These are phyloP conservation scores for Amaranthus palmeri DNA, from an alignment of 148 eudicot genomes.

Conservation along the genomic window DNA sequence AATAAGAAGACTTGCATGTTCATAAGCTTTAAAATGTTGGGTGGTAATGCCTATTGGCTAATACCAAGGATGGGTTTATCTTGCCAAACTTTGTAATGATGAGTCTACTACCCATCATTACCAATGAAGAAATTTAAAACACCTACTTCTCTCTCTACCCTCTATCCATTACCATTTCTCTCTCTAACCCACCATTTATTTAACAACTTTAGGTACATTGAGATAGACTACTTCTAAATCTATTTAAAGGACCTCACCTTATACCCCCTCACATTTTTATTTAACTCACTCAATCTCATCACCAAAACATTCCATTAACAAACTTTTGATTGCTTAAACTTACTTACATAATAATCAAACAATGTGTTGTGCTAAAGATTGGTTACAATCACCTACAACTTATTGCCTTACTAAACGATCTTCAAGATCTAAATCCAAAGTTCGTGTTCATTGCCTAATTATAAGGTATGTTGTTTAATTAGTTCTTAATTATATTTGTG, in stretches of 20 bases:
- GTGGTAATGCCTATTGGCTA: neutral
- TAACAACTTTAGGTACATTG: no score
- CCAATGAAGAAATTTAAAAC: constrained; percentile 35
- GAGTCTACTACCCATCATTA: constrained; percentile 53
- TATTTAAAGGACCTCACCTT: constrained; percentile 32
- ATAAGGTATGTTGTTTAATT: constrained; percentile 6
- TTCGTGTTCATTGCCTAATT: constrained; percentile 31
- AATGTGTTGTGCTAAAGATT: constrained; percentile 39
- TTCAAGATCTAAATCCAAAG: constrained; percentile 25
- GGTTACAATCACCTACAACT: constrained; percentile 28
- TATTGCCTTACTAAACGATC: neutral
- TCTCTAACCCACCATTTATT: constrained; percentile 34
- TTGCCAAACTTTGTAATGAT: constrained; percentile 46
- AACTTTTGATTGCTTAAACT: neutral
- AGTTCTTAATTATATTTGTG: no score
- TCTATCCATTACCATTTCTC: neutral
- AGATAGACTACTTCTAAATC: constrained; percentile 21
- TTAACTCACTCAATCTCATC: neutral
- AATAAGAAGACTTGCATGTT: constrained; percentile 24
- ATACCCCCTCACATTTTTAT: neutral
- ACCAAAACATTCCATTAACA: neutral
- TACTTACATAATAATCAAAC: neutral
- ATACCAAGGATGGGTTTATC: constrained; percentile 27
- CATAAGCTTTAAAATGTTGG: constrained; percentile 30
- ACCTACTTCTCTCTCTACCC: constrained; percentile 3